Conservation (phyloP, 768 basidiomycete species). For the Hygrophorus russula region DNA sequence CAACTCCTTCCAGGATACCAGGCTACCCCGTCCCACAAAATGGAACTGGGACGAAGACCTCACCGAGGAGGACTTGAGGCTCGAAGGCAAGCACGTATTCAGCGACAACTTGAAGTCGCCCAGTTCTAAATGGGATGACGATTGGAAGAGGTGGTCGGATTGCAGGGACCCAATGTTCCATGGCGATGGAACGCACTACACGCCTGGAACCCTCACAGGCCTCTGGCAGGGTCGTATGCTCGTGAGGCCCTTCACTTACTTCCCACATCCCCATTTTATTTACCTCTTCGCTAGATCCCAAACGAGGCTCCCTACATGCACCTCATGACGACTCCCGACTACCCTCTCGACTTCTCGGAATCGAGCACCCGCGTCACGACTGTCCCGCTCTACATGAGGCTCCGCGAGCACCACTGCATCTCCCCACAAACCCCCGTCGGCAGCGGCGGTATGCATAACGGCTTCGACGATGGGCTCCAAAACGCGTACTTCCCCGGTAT, state of each 20-base stretch:
- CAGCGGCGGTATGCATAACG: background rate
- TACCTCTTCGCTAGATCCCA: conserved; percentile 18
- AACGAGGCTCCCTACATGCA: conserved; percentile 17
- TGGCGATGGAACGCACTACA: conserved; percentile 26
- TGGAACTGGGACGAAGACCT: conserved; percentile 6
- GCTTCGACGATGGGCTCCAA: conserved; percentile 22
- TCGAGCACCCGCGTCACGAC: conserved; percentile 23
- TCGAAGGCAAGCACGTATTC: background rate
- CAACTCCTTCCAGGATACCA: conserved; percentile 29
- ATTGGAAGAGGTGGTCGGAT: conserved; percentile 18
- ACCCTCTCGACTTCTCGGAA: conserved; percentile 22
- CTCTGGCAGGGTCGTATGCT: conserved; percentile 55
- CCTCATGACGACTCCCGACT: conserved; percentile 14
- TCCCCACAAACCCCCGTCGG: conserved; percentile 7
- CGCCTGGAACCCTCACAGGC: conserved; percentile 41
- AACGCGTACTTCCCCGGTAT: conserved; percentile 30
- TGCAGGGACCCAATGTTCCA: conserved; percentile 26
- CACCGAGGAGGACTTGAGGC: background rate
- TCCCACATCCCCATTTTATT: conserved; percentile 1
- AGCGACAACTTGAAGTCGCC: background rate
- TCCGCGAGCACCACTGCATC: conserved; percentile 40
- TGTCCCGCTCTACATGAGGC: conserved; percentile 46
- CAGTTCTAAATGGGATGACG: conserved; percentile 5
- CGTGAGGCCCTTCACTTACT: conserved; percentile 26
- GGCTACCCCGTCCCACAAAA: conserved; percentile 15